Percentiles rank a stretch among this genome's conserved stretches.
These are phyloP conservation scores for Nannizziopsis arthrosporioides DNA, from an alignment of 2,329 filamentous ascomycete species.

Conservation along the genomic window DNA sequence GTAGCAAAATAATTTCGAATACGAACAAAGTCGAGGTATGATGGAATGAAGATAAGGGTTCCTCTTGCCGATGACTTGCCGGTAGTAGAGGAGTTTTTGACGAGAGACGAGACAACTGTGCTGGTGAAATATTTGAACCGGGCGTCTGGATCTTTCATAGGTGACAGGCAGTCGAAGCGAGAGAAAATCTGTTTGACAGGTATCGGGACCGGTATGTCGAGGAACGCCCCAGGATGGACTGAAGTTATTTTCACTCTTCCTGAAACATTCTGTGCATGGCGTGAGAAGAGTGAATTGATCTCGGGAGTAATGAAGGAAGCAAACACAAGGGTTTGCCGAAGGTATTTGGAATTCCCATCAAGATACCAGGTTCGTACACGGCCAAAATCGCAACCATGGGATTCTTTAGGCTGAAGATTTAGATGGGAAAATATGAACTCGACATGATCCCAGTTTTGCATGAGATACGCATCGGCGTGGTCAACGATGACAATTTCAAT, in stretches of 20 bases:
- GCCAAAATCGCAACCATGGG: constrained; percentile 86
- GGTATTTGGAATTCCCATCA: constrained; percentile 66
- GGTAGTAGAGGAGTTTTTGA: constrained; percentile 46
- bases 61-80: constrained; percentile 49
- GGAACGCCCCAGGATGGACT: constrained; percentile 59
- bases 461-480: constrained; percentile 81
- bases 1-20: constrained; percentile 85
- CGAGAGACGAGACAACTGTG: constrained; percentile 63
- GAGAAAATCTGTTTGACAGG: constrained; percentile 79
- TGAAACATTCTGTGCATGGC: constrained; percentile 65
- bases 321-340: constrained; percentile 76
- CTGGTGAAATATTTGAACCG: constrained; percentile 86
- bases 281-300: constrained; percentile 65
- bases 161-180: constrained; percentile 61
- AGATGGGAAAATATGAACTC: constrained; percentile 85
- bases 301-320: constrained; percentile 80
- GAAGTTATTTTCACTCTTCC: constrained; percentile 66
- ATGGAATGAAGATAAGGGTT: constrained; percentile 78
- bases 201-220: constrained; percentile 51
- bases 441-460: constrained; percentile 98
- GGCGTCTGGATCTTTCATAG: constrained; percentile 68
- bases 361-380: constrained; percentile 86
- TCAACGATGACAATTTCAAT: constrained; percentile 85
- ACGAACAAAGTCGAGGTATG: constrained; percentile 89
- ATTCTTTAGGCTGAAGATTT: constrained; percentile 77